Conservation (phyloP, 2,329 filamentous ascomycete species). For the Cercospora sojina region DNA sequence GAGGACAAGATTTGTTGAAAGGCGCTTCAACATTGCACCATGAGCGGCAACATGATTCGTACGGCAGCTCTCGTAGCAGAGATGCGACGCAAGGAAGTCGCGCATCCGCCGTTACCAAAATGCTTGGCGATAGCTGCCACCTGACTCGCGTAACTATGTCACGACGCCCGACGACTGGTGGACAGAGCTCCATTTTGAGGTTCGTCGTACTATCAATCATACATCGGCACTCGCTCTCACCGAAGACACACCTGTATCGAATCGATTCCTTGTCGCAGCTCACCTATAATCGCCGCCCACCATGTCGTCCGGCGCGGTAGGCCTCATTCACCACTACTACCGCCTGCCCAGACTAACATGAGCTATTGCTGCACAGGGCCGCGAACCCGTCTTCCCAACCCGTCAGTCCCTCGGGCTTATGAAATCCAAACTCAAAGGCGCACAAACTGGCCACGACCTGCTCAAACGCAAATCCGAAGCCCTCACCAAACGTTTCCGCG, state of each 20-base stretch:
- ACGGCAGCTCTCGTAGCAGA: conserved; percentile 2
- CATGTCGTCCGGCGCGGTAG: conserved; percentile 32
- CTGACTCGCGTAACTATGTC: neutral
- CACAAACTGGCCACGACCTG: conserved; percentile 77
- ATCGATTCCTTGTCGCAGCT: neutral
- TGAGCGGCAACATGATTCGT: neutral
- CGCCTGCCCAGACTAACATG: neutral
- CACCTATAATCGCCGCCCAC: conserved; percentile 16
- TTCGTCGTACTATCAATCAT: neutral
- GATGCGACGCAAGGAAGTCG: conserved; percentile 14
- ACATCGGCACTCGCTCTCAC: neutral
- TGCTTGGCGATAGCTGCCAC: neutral
- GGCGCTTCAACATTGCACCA: conserved; percentile 10
- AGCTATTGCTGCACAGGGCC: conserved; percentile 58
- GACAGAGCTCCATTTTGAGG: conserved; percentile 2
- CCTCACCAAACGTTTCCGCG: conserved; percentile 77
- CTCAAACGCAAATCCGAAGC: conserved; percentile 98
- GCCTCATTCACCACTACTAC: neutral
- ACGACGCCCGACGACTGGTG: neutral
- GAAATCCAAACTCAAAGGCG: conserved; percentile 94
- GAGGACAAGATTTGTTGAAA: conserved; percentile 17
- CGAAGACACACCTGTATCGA: neutral
- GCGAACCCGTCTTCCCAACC: conserved; percentile 96
- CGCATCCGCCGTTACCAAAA: neutral
- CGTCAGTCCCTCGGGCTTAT: conserved; percentile 94